Base-by-base conservation (phyloP, 208 protist genomes). In the Trypanosoma boissoni region DNA sequence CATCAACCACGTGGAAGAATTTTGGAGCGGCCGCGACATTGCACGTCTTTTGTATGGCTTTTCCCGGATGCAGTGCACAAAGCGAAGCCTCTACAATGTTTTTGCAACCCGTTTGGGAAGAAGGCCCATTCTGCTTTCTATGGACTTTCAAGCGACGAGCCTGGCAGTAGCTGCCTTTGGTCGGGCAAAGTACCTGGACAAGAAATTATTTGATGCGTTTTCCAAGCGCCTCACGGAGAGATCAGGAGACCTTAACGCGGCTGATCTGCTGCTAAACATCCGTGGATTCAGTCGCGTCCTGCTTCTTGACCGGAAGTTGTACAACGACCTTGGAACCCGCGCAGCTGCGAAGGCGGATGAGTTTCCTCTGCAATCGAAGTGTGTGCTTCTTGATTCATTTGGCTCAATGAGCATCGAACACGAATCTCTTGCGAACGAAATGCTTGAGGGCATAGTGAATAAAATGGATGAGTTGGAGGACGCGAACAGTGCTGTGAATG, bases 81-180 rank as follows among this genome's bases (percentile, higher is more conserved):
- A 86, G 45, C 74, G 88, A n/a, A 75, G 64, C 44, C 43, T 95
- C 16, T 95, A 89, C 66, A 83, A 65, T 42, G 83, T 91, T 2
- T 82, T 88, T 51, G 31, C 82, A 5, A 64, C 39, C 16, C 76
- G 74, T 10, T 68, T 95, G 2, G 31, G 53, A 6, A 43, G 62
- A 34, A 79, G 88, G 2, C 56, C 72, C 23, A 57, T 92, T 29
- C 49, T 72, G 1, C 49, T 53, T 18, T 83, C 78, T 21, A 59
- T 95, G 24, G 62, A 86, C 45, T 80, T 69, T 12, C 21, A 58
- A 10, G 52, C 72, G 18, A 75, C 88, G 23, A 76, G 61, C 14
- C 52, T 88, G 5, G 64, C 70, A 18, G 52, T 95, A 31, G 64
- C 51, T 31, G 88, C 84, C n/a, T 83, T 92, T 66, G 88, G 88